These are phyloP conservation scores for Melaleuca alternifolia DNA, from an alignment of 345 rosid genomes.

Conservation along the genomic window DNA sequence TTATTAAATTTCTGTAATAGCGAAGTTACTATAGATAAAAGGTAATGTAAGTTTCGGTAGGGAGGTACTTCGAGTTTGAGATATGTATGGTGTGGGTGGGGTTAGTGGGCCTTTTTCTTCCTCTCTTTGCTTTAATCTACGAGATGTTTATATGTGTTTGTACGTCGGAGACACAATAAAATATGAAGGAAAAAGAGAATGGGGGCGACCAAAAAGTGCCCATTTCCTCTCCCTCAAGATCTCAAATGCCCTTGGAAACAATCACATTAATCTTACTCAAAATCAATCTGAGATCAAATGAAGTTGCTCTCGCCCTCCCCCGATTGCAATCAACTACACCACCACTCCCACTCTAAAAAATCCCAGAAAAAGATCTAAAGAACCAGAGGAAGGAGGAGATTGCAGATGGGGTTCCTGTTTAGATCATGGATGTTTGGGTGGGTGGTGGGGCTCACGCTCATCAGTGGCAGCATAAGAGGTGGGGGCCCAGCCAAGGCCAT, in stretches of 20 bases:
- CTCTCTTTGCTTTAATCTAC: conserved; percentile 8
- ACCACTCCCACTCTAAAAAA: background rate
- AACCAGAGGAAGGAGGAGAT: background rate
- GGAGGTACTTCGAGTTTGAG: background rate
- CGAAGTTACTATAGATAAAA: background rate
- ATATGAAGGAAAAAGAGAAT: background rate
- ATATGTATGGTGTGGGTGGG: conserved; percentile 4
- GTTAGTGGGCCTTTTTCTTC: conserved; percentile 3
- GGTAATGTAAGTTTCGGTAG: background rate
- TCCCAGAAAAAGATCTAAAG: background rate
- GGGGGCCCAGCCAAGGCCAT: background rate
- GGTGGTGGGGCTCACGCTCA: background rate
- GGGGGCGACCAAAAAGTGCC: background rate
- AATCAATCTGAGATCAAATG: background rate
- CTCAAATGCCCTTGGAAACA: background rate
- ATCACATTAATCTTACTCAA: background rate
- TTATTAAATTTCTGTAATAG: background rate
- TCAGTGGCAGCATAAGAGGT: background rate
- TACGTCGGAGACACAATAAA: conserved; percentile 8
- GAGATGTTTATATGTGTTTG: conserved; percentile 45
- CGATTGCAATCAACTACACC: too few relatives aligned
- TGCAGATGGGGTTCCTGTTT: background rate
- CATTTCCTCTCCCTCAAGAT: background rate
- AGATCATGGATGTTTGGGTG: background rate
- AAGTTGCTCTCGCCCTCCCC: background rate